These are phyloP conservation scores for Hyaloscypha finlandica DNA, from an alignment of 495 filamentous ascomycete genomes.

Conservation along the genomic window DNA sequence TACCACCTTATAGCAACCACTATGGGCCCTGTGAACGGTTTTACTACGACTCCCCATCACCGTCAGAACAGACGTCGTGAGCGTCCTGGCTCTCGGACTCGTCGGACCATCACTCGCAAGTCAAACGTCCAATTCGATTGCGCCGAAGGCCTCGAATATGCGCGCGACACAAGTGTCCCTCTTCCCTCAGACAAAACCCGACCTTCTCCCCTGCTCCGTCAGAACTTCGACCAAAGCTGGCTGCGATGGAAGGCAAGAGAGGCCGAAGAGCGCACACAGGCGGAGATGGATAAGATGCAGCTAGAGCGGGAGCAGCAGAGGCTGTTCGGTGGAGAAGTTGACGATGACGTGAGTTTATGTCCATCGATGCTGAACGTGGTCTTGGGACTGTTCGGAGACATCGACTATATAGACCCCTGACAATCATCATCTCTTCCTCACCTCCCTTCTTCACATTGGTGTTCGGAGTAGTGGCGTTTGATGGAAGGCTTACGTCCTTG, in stretches of 20 bases:
- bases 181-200: constrained; percentile 29
- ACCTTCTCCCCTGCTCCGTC: constrained; percentile 32
- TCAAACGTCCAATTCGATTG: constrained; percentile 21
- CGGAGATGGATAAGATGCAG: constrained; percentile 29
- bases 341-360: constrained; percentile 35
- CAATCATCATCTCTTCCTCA: constrained; percentile 14
- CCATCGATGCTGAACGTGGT: constrained; percentile 31
- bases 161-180: constrained; percentile 20
- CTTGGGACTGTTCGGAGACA: constrained; percentile 29
- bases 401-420: constrained; percentile 37
- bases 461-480: constrained; percentile 14
- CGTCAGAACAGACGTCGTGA: constrained; percentile 33
- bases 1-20: constrained; percentile 2
- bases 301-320: constrained; percentile 21
- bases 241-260: constrained; percentile 33
- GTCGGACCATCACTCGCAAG: constrained; percentile 29
- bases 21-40: constrained; percentile 23
- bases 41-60: constrained; percentile 25
- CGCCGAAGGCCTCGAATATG: constrained; percentile 25
- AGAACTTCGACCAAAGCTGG: constrained; percentile 34
- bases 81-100: constrained; percentile 32
- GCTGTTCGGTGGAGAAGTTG: constrained; percentile 30
- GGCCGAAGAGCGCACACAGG: constrained; percentile 27
- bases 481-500: constrained; percentile 27
- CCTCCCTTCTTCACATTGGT: constrained; percentile 14